Evolutionary conservation across 345 rosid species (phyloP).

Genomic region (Adansonia digitata): DNA sequence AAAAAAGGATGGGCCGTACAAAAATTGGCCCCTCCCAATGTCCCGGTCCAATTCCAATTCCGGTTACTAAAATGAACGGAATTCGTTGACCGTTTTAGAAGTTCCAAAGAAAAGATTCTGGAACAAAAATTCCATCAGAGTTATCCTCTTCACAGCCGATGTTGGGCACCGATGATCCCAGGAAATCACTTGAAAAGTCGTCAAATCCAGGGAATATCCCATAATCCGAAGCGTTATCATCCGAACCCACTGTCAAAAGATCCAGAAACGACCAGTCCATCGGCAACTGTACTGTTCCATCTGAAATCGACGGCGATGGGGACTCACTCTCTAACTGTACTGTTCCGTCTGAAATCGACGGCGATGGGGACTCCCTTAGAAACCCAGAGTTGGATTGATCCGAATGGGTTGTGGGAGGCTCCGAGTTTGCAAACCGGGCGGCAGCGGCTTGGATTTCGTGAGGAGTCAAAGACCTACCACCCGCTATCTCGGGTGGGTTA

Average conservation of each 20-base stretch:
- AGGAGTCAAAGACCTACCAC: conserved; percentile 40
- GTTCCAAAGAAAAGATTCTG: conserved; percentile 57
- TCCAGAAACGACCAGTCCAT: conserved; percentile 30
- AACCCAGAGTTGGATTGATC: conserved; percentile 26
- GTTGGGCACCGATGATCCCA: conserved; percentile 16
- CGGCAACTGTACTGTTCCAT: too few species aligned
- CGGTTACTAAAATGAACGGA: conserved; percentile 19
- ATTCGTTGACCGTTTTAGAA: conserved; percentile 13
- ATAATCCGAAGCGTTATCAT: conserved; percentile 32
- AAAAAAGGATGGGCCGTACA: neutral
- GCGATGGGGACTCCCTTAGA: conserved; percentile 39
- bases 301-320: too few species aligned
- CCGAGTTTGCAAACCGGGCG: conserved; percentile 48
- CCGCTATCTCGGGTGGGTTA: conserved; percentile 54
- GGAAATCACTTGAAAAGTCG: conserved; percentile 37
- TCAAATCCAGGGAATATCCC: conserved; percentile 51
- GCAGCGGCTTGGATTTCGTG: conserved; percentile 58
- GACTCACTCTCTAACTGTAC: conserved; percentile 22
- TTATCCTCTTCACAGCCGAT: conserved; percentile 23
- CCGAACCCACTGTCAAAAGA: conserved; percentile 22
- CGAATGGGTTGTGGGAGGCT: conserved; percentile 9
- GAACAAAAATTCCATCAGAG: neutral
- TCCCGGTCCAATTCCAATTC: neutral
- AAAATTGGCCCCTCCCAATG: conserved; percentile 14
- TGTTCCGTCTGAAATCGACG: conserved; percentile 33